Conservation (phyloP, 345 rosid genomes). For the Arabidopsis suecica region DNA sequence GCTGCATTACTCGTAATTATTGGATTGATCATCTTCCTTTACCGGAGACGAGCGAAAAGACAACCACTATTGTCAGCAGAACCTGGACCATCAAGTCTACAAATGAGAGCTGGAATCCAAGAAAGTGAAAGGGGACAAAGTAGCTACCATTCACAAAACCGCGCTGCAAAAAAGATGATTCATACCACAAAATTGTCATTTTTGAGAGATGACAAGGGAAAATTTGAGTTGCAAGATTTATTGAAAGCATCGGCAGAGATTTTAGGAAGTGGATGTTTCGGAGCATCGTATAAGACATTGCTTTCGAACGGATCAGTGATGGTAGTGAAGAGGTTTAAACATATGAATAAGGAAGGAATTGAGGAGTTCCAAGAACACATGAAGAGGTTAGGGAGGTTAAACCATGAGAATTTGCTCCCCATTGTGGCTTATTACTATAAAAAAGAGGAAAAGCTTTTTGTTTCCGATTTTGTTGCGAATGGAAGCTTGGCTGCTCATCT, state of each 20-base stretch:
- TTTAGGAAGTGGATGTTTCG: constrained; percentile 84
- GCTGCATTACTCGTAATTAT: constrained; percentile 18
- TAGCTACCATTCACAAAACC: constrained; percentile 39
- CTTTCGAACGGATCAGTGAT: constrained; percentile 50
- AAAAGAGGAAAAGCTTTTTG: constrained; percentile 88
- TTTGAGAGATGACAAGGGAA: constrained; percentile 68
- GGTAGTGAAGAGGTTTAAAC: constrained; percentile 91
- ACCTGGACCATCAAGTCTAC: constrained; percentile 56
- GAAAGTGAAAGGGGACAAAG: constrained; percentile 38
- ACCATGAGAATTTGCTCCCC: constrained; percentile 73
- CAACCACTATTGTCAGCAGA: constrained; percentile 43
- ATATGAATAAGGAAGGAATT: constrained; percentile 77
- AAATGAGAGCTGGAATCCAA: constrained; percentile 50
- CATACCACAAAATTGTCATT: constrained; percentile 56
- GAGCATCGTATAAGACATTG: constrained; percentile 79
- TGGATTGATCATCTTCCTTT: constrained; percentile 20
- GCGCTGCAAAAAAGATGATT: constrained; percentile 41
- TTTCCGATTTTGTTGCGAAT: constrained; percentile 54
- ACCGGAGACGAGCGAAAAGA: constrained; percentile 11
- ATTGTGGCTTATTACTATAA: constrained; percentile 84
- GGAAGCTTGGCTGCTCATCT: constrained; percentile 89
- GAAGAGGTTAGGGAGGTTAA: constrained; percentile 77
- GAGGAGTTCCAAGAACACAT: constrained; percentile 91
- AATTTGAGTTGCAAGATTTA: constrained; percentile 78
- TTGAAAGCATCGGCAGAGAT: constrained; percentile 90